Base-by-base conservation (phyloP, 179 eudicot species). In the Beta macrorhiza region DNA sequence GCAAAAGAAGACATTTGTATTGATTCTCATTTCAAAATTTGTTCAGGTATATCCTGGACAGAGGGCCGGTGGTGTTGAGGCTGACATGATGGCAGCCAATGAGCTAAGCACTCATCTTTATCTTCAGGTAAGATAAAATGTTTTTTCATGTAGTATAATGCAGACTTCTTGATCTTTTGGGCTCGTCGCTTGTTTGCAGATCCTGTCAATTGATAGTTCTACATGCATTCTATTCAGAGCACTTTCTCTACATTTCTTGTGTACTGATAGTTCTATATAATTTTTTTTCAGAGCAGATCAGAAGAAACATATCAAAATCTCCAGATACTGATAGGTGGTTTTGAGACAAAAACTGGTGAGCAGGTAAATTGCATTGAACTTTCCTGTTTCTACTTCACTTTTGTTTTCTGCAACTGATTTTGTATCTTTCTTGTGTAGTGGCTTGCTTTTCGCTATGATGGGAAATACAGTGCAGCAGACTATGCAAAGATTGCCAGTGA, bases 61-160 rank as follows among this genome's bases (percentile, higher is more conserved):
- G 84, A 93, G 88, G 86, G 91, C 93, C 83, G 99, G 93, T 70
- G 98, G 97, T 78, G 55, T 79, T 29, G 98, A 94, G 89, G 97
- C 98, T 77, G 99, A 94, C 82, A 88, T 90, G 91, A 96, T 96
- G 99, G 98, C 98, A 82, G 93, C 98, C 72, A 94, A 94, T 82
- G 98, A 94, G 86, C 91, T 96, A 51, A 83, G 84, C 72, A 85
- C 96, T 69, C 99, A 94, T 85, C 79, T 87, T 81, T 89, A 79
- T 82, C 94, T 95, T 83, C 99, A 95, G 87, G 98, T 92, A 87
- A 53, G 79, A 77, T 77, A 61, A 59, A 72, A 22, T 63, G 67
- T 37, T 15, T n/a, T 83, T 13, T 58, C 57, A 8, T 62, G 42
- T 37, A 37, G 42, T 52, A 4, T 14, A 78, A 22, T n/a, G 16